Evolutionary conservation across 2,329 filamentous ascomycete species (phyloP), one percentile per base, ranked within the genome.

Genomic region (Lasiodiplodia citricola): DNA sequence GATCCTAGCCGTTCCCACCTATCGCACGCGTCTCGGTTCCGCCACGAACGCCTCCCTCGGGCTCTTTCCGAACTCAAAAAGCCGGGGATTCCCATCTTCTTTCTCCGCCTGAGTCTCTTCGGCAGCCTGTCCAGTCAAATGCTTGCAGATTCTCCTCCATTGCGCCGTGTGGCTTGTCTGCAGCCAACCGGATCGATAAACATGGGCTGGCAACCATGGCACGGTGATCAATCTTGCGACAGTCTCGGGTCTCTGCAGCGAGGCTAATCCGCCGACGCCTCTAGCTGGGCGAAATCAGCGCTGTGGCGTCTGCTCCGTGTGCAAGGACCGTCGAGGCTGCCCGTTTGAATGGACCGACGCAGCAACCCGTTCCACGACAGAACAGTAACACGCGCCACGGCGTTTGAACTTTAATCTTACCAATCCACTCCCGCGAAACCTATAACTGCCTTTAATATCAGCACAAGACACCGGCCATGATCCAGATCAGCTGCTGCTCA

Each of bases 161-260:
- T 31, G 16, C 21, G 37, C 21, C 41, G 21, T 23, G n/a, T 31
- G 13, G 18, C 35, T 13, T 31, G 18, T 10, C 60, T 64, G 47
- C 44, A 64, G 44, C 28, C 44, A 52, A 31, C 47, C 60, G 60
- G 44, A 23, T 50, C 28, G 37, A 16, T 7, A 23, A 58, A 41
- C 55, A 52, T 31, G 16, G 16, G n/a, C 31, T 7, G 51, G 60
- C 60, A 16, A 51, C 18, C 47, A 23, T 50, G 47, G 60, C 44
- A 38, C 44, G 25, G 47, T 14, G n/a, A 52, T 38, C 44, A 25
- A 38, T 51, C 28, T 52, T 64, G 47, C 51, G 25, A 64, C 58
- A 38, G 31, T 64, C 60, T 64, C 60, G 60, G 60, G 28, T 16
- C 3, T 31, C n/a, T 64, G 60, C 60, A 52, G 41, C 23, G 28